Evolutionary conservation across 140 eudicot species (phyloP), one percentile per base, ranked within the genome.

Genomic region (Flaveria floridana): DNA sequence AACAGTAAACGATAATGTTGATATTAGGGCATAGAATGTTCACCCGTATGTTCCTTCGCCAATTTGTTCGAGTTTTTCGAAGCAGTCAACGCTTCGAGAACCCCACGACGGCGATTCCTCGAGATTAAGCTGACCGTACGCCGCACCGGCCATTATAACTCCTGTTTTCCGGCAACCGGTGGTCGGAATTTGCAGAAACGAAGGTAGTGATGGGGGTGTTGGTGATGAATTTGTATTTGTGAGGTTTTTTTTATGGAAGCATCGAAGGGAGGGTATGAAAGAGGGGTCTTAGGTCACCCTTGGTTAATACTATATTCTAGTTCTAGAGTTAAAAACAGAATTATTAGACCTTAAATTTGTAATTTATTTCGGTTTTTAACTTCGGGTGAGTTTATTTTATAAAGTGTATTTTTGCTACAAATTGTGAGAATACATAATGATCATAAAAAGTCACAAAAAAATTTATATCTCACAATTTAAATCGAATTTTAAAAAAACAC

Each of bases 21-120:
- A 42, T 12, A 55, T 83, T 79, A 79, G 84, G 84, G 84, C 71
- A 44, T 59, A 34, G 19, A 71, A 21, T 2, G 21, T 5, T 48
- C 63, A 92, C 98, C 98, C 97, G 81, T 90, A 93, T 14, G 97
- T 88, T 69, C 97, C 98, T 90, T 90, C 96, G 21, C 97, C 97
- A 71, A 93, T 90, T 77, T 88, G 98, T 79, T 93, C 96, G 68
- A 93, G 86, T 69, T 90, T 90, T 80, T 93, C 88, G 72, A 90
- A 93, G 57, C 96, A 86, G 70, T 90, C 97, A 26, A 88, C 90
- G 80, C 91, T 86, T 78, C 96, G 80, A 42, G 97, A 93, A 6
- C 97, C 97, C 98, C 96, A 87, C 0, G 88, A 67, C 13, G 96
- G 88, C 6, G 85, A 51, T 65, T 92, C 96, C 13, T 70, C 88